Evolutionary conservation across 2,329 filamentous ascomycete genomes (phyloP).

Genomic region (Trichoderma gracile): DNA sequence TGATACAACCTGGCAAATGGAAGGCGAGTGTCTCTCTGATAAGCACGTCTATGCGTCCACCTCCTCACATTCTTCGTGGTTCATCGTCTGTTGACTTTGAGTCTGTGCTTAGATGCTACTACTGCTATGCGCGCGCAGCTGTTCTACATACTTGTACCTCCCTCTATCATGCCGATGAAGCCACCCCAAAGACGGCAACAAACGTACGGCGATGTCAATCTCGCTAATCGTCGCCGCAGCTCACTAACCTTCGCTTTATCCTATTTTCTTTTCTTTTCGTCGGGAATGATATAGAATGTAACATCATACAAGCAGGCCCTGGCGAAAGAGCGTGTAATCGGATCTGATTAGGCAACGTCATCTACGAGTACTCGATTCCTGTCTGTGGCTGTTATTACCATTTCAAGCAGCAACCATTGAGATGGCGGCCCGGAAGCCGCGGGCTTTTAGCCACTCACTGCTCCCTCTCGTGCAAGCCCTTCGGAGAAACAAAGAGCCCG

Average conservation of each 20-base stretch:
- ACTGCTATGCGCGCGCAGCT: not conserved
- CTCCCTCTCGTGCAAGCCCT: too few species aligned
- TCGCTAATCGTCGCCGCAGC: constrained; percentile 21
- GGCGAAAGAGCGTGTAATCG: not conserved
- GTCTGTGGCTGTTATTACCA: too few species aligned
- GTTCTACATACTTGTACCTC: too few species aligned
- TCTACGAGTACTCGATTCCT: too few species aligned
- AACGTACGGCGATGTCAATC: not conserved
- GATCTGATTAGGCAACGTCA: constrained; percentile 2
- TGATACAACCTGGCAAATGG: not conserved
- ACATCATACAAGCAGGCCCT: not conserved
- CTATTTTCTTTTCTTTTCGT: not conserved
- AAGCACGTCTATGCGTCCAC: not conserved
- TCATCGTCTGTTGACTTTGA: not conserved
- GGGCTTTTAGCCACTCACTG: not conserved
- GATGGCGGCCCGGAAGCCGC: constrained; percentile 7
- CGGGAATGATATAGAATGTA: not conserved
- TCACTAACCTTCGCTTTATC: not conserved
- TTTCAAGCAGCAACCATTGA: not conserved
- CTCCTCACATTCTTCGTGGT: too few species aligned
- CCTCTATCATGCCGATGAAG: too few species aligned
- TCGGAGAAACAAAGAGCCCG: constrained; percentile 24
- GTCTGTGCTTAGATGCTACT: not conserved
- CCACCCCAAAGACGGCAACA: too few species aligned
- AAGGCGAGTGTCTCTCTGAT: not conserved